These are phyloP conservation scores for Podospora appendiculata DNA, from an alignment of 495 filamentous ascomycete genomes.

Conservation along the genomic window DNA sequence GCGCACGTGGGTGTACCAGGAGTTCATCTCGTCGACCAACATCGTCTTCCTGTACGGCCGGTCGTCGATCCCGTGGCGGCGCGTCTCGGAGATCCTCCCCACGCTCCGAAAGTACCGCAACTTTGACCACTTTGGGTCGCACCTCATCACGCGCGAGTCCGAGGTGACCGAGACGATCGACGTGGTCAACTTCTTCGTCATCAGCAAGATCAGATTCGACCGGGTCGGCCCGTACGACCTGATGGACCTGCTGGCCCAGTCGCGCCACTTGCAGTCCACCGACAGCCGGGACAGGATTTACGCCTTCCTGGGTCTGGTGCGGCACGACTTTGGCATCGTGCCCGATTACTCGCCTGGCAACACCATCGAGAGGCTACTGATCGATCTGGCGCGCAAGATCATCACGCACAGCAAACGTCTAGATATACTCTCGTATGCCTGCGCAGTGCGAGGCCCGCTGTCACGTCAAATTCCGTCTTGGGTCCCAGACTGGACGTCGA, in stretches of 20 bases:
- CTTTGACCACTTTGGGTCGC: neutral
- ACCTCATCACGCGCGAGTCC: neutral
- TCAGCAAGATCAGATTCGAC: conserved; percentile 3
- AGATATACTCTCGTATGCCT: conserved; percentile 1
- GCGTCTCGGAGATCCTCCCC: conserved; percentile 1
- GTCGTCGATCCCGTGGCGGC: conserved; percentile 1
- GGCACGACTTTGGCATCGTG: conserved; percentile 2
- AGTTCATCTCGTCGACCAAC: conserved; percentile 4
- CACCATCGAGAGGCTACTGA: neutral
- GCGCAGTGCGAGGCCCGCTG: neutral
- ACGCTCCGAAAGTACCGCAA: conserved; percentile 3
- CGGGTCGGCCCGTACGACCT: conserved; percentile 1
- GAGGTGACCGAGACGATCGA: neutral
- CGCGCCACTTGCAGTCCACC: neutral
- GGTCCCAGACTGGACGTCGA: neutral
- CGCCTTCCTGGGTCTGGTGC: conserved; percentile 3
- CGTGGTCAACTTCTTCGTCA: neutral
- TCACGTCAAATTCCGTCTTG: neutral
- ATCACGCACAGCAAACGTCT: neutral
- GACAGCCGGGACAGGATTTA: conserved; percentile 3
- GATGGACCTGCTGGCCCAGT: conserved; percentile 1
- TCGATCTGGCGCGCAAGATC: neutral
- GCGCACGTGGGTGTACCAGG: conserved; percentile 8
- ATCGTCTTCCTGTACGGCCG: neutral
- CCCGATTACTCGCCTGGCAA: conserved; percentile 1